Evolutionary conservation across 495 filamentous ascomycete genomes (phyloP).

Genomic region (Trichoderma virens): DNA sequence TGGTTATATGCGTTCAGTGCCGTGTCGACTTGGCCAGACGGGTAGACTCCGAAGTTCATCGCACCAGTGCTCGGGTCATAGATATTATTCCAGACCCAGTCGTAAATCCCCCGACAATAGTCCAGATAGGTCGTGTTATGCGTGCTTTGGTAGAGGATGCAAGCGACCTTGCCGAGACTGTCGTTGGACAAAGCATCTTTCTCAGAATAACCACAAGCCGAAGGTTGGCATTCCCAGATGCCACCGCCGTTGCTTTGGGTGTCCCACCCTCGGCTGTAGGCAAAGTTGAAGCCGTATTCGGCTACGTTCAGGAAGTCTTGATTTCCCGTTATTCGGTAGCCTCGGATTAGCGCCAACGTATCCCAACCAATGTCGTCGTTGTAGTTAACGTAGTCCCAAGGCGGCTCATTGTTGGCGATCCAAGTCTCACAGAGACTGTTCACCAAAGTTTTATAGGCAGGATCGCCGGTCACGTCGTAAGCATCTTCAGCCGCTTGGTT

Average conservation of each 20-base stretch:
- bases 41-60: not conserved
- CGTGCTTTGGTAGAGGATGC: not conserved
- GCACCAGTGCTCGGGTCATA: not conserved
- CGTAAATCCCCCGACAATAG: not conserved
- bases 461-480: not conserved
- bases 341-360: not conserved
- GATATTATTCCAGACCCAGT: not conserved
- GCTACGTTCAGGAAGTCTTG: not conserved
- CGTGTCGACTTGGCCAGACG: not conserved
- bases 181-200: not conserved
- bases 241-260: not conserved
- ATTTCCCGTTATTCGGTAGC: not conserved
- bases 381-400: not conserved
- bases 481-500: not conserved
- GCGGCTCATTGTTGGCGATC: not conserved
- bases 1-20: not conserved
- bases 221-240: not conserved
- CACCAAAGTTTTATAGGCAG: not conserved
- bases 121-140: not conserved
- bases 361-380: not conserved
- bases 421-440: not conserved
- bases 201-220: not conserved
- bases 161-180: not conserved
- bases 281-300: not conserved
- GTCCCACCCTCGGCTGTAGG: not conserved